Conservation (phyloP, 2,329 filamentous ascomycete species). For the Arachnomyces sp. region DNA sequence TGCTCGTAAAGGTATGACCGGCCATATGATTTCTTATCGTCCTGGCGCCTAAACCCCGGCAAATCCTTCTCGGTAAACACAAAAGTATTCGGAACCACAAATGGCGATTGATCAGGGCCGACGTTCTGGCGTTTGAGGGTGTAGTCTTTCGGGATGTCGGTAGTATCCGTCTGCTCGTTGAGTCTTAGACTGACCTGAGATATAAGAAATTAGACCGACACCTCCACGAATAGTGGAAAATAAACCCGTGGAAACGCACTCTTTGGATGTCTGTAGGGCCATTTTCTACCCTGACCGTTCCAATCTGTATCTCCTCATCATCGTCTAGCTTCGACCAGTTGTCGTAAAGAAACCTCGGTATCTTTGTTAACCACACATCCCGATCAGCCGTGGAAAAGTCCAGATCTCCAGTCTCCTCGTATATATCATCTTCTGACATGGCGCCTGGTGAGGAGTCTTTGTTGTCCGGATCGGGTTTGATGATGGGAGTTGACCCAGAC, state of each 20-base stretch:
- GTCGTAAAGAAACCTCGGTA: slow-evolving; percentile 75
- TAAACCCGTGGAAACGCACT: slow-evolving; percentile 20
- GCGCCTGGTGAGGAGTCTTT: slow-evolving; percentile 28
- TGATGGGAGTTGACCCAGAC: slow-evolving; percentile 28
- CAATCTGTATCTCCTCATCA: slow-evolving; percentile 73
- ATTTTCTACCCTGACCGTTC: slow-evolving; percentile 59
- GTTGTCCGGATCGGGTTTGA: slow-evolving; percentile 35
- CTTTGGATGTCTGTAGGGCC: slow-evolving; percentile 47
- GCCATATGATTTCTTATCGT: slow-evolving; percentile 30
- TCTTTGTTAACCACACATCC: slow-evolving; percentile 62
- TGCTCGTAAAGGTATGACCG: slow-evolving; percentile 41
- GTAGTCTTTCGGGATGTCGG: slow-evolving; percentile 79
- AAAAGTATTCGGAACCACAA: slow-evolving; percentile 68
- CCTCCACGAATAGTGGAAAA: slow-evolving; percentile 12
- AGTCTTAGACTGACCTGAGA: slow-evolving; percentile 63
- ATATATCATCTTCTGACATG: slow-evolving; percentile 58
- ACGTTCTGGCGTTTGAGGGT: slow-evolving; percentile 62
- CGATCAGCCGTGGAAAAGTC: slow-evolving; percentile 48
- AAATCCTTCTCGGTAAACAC: slow-evolving; percentile 92
- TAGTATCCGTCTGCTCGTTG: slow-evolving; percentile 59
- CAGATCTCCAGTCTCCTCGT: slow-evolving; percentile 59
- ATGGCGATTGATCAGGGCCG: slow-evolving; percentile 33
- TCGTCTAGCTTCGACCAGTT: slow-evolving; percentile 69
- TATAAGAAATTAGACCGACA: slow-evolving; percentile 13
- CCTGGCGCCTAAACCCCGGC: slow-evolving; percentile 53